These are phyloP conservation scores for Hanseniaspora mollemarum DNA, from an alignment of 805 yeast genomes.

Conservation along the genomic window DNA sequence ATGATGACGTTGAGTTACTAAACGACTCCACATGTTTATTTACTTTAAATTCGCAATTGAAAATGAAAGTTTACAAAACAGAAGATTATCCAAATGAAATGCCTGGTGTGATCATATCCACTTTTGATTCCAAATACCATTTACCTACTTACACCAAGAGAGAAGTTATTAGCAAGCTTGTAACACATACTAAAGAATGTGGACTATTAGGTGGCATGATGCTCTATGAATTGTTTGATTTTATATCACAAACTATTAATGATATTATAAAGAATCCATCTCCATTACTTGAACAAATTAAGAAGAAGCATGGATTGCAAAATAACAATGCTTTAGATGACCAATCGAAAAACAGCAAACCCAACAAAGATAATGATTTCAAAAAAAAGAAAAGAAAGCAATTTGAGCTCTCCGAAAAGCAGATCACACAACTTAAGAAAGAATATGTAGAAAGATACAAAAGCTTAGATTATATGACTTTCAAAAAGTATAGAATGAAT, in stretches of 20 bases:
- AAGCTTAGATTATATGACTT: conserved; percentile 30
- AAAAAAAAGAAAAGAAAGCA: conserved; percentile 16
- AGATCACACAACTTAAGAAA: conserved; percentile 28
- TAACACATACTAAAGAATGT: conserved; percentile 35
- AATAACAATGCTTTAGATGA: not conserved
- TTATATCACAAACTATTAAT: conserved; percentile 56
- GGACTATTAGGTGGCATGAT: conserved; percentile 57
- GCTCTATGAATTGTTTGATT: conserved; percentile 58
- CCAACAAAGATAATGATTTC: conserved; percentile 2
- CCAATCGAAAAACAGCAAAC: not conserved
- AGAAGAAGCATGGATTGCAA: conserved; percentile 17
- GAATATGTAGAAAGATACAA: conserved; percentile 31
- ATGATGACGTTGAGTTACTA: conserved; percentile 33
- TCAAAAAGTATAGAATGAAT: conserved; percentile 38
- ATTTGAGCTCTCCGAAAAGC: conserved; percentile 23
- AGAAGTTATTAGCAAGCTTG: conserved; percentile 40
- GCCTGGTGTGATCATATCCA: conserved; percentile 56
- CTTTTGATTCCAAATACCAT: conserved; percentile 34
- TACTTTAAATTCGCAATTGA: conserved; percentile 27
- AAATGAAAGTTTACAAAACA: conserved; percentile 37
- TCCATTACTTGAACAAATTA: conserved; percentile 34
- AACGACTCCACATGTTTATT: conserved; percentile 25
- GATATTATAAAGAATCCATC: conserved; percentile 64
- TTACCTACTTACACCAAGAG: conserved; percentile 61
- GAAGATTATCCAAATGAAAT: conserved; percentile 49